Conservation (phyloP, 176 grass and related monocot species). For the Melocanna baccifera region DNA sequence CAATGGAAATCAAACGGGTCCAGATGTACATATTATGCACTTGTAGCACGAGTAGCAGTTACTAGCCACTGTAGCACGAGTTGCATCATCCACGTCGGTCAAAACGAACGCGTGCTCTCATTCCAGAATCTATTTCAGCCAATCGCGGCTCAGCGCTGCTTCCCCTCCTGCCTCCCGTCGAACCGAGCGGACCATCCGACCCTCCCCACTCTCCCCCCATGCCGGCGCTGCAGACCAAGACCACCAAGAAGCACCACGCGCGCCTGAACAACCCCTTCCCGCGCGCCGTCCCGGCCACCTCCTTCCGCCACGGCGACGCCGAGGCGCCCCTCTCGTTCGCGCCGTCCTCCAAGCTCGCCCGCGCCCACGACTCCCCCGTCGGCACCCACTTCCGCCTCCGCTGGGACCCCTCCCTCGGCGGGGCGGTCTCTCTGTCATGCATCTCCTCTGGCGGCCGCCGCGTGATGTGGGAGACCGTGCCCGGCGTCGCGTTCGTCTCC, state of each 20-base stretch:
- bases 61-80: too few species aligned
- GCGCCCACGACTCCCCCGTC: conserved; percentile 47
- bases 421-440: conserved; percentile 22
- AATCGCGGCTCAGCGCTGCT: conserved; percentile 17
- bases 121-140: conserved; percentile 70
- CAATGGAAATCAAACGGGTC: too few species aligned
- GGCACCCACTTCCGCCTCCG: conserved; percentile 54
- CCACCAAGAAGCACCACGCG: conserved; percentile 59
- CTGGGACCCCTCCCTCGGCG: conserved; percentile 53
- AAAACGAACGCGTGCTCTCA: conserved; percentile 11
- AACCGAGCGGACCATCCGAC: neutral
- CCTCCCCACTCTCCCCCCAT: conserved; percentile 13
- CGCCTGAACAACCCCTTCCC: conserved; percentile 90
- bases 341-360: conserved; percentile 52
- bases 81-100: neutral
- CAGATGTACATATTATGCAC: too few species aligned
- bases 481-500: conserved; percentile 75
- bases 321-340: conserved; percentile 47
- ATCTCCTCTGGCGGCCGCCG: neutral
- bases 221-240: conserved; percentile 15
- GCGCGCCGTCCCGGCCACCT: conserved; percentile 25
- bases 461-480: conserved; percentile 62
- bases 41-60: too few species aligned
- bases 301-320: conserved; percentile 36
- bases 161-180: neutral